Evolutionary conservation across 805 yeast genomes (phyloP).

Genomic region (Torulaspora quercuum): DNA sequence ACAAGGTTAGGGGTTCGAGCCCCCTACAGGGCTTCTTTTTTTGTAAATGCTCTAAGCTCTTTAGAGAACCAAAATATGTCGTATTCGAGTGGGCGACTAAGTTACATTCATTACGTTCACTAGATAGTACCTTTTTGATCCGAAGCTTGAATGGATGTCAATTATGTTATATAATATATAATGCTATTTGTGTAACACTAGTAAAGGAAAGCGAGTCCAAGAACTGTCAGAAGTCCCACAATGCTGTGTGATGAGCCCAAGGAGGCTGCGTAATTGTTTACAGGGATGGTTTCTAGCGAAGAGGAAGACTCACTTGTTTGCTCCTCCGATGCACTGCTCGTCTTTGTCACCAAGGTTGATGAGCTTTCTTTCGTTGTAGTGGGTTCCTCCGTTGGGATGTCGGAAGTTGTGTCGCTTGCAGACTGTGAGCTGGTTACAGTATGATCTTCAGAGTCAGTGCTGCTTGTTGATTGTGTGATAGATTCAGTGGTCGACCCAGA

Average conservation of each 20-base stretch:
- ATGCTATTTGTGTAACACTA: background rate
- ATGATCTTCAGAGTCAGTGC: no score
- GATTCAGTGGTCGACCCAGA: no score
- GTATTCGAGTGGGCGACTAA: background rate
- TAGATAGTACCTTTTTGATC: no score
- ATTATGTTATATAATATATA: background rate
- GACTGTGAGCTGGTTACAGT: no score
- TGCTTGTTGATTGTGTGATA: no score
- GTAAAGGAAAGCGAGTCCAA: conserved; percentile 11
- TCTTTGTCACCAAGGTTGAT: conserved; percentile 1
- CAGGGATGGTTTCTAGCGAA: conserved; percentile 1
- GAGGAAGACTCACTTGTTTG: conserved; percentile 12
- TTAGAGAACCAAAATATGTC: no score
- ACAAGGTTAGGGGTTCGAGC: conserved; percentile 26
- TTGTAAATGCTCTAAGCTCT: no score
- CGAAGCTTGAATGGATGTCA: no score
- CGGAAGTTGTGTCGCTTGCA: background rate
- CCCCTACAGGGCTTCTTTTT: conserved; percentile 22
- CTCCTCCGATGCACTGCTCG: background rate
- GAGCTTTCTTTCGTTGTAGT: background rate
- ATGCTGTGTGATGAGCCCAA: conserved; percentile 7
- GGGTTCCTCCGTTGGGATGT: background rate
- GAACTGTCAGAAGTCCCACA: conserved; percentile 9
- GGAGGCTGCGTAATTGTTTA: conserved; percentile 5
- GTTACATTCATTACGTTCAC: no score